Evolutionary conservation across 2,329 filamentous ascomycete genomes (phyloP).

Genomic region (Epichloe gansuensis): DNA sequence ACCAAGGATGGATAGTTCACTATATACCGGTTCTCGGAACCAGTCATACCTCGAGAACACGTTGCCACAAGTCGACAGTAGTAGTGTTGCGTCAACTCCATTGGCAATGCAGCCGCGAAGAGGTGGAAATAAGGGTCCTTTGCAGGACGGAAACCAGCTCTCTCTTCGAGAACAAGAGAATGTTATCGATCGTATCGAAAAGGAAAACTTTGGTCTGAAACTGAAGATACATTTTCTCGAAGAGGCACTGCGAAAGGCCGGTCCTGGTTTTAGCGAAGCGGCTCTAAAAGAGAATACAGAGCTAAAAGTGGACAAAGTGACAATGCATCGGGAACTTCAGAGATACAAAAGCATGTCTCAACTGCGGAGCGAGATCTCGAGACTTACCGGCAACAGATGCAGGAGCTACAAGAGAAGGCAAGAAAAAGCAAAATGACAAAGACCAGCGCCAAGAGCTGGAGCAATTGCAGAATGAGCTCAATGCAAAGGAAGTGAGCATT

Average conservation of each 20-base stretch:
- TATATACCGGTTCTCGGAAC: slow-evolving; percentile 54
- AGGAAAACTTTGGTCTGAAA: slow-evolving; percentile 96
- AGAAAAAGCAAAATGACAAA: slow-evolving; percentile 64
- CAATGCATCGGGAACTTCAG: slow-evolving; percentile 76
- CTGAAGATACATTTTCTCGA: slow-evolving; percentile 96
- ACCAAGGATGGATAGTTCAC: slow-evolving; percentile 60
- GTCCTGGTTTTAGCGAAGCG: slow-evolving; percentile 78
- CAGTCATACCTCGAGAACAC: slow-evolving; percentile 57
- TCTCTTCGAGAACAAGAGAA: slow-evolving; percentile 91
- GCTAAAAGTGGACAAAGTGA: slow-evolving; percentile 84
- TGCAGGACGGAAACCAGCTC: slow-evolving; percentile 80
- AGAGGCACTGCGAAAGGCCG: slow-evolving; percentile 75
- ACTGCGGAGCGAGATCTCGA: slow-evolving; percentile 81
- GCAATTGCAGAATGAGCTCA: slow-evolving; percentile 41
- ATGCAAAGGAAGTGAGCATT: slow-evolving; percentile 48
- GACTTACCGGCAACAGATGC: slow-evolving; percentile 66
- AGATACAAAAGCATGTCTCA: slow-evolving; percentile 75
- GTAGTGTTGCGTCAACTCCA: slow-evolving; percentile 75
- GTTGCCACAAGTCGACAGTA: slow-evolving; percentile 62
- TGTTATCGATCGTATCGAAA: slow-evolving; percentile 90
- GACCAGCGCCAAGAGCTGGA: slow-evolving; percentile 51
- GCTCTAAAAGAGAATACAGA: slow-evolving; percentile 92
- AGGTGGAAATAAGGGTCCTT: slow-evolving; percentile 49
- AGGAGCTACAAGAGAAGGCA: slow-evolving; percentile 70
- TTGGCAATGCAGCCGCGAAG: slow-evolving; percentile 56